These are phyloP conservation scores for Globisporangium ultimum DNA, from an alignment of 352 stramenopile genomes.

Conservation along the genomic window DNA sequence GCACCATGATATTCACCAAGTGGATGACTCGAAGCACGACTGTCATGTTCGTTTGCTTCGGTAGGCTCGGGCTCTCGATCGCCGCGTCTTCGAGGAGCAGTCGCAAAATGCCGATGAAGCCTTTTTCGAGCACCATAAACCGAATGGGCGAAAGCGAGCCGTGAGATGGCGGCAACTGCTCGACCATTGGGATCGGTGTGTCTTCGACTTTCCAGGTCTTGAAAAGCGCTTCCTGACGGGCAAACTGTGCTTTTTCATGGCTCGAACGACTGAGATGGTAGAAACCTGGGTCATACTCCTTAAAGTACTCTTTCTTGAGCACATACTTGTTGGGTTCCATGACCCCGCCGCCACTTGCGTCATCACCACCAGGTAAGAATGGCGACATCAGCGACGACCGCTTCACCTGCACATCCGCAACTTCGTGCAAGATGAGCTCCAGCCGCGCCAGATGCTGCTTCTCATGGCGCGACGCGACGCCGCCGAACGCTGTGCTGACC, in stretches of 20 bases:
- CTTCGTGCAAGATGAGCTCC: slow-evolving; percentile 62
- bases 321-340: slow-evolving; percentile 78
- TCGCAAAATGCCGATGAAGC: slow-evolving; percentile 59
- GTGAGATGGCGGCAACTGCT: slow-evolving; percentile 53
- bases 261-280: slow-evolving; percentile 73
- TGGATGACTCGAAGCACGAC: slow-evolving; percentile 65
- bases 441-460: slow-evolving; percentile 64
- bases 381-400: slow-evolving; percentile 29
- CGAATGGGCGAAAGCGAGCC: slow-evolving; percentile 48
- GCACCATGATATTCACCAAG: slow-evolving; percentile 58
- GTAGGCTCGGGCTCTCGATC: slow-evolving; percentile 13
- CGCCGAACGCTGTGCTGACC: slow-evolving; percentile 62
- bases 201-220: slow-evolving; percentile 77
- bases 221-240: slow-evolving; percentile 78
- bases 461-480: slow-evolving; percentile 53
- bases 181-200: slow-evolving; percentile 60
- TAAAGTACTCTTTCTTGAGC: slow-evolving; percentile 74
- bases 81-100: slow-evolving; percentile 62
- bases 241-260: slow-evolving; percentile 80
- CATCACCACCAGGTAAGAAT: slow-evolving; percentile 28
- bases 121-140: slow-evolving; percentile 57
- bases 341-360: slow-evolving; percentile 27
- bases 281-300: slow-evolving; percentile 80
- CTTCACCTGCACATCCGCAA: slow-evolving; percentile 69
- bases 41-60: slow-evolving; percentile 64